These are phyloP conservation scores for Pseudonectria foliicola DNA, from an alignment of 2,329 filamentous ascomycete genomes.

Conservation along the genomic window DNA sequence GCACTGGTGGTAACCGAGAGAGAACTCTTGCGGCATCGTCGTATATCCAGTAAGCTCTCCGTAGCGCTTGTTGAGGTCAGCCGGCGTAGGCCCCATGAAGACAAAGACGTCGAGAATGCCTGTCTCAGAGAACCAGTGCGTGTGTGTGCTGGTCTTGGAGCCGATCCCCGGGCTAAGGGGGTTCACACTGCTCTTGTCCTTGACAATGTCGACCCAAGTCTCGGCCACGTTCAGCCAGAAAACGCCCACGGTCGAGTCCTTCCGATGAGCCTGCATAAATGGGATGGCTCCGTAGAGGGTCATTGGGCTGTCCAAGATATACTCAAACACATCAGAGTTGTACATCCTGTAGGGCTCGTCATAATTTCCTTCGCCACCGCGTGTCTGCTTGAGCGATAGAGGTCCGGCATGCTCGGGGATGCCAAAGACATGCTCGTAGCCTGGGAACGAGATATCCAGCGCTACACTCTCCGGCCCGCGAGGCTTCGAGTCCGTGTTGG, in stretches of 20 bases:
- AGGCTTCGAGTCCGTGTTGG: slow-evolving; percentile 93
- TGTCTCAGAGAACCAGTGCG: slow-evolving; percentile 94
- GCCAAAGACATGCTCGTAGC: slow-evolving; percentile 87
- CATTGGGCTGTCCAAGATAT: slow-evolving; percentile 95
- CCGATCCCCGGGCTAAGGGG: slow-evolving; percentile 66
- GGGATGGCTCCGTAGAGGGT: slow-evolving; percentile 96
- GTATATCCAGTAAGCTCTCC: slow-evolving; percentile 87
- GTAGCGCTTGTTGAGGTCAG: slow-evolving; percentile 75
- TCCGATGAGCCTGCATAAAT: slow-evolving; percentile 95
- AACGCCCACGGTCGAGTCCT: slow-evolving; percentile 86
- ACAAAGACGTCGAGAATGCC: slow-evolving; percentile 89
- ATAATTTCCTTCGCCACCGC: slow-evolving; percentile 79
- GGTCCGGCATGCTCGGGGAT: slow-evolving; percentile 90
- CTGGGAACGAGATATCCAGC: slow-evolving; percentile 85
- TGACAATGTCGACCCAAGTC: slow-evolving; percentile 94
- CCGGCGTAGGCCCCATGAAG: slow-evolving; percentile 81
- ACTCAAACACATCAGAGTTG: slow-evolving; percentile 97
- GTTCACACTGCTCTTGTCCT: slow-evolving; percentile 66
- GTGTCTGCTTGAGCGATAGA: slow-evolving; percentile 81
- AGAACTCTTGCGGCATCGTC: slow-evolving; percentile 84
- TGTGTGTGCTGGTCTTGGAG: slow-evolving; percentile 69
- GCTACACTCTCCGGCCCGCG: slow-evolving; percentile 86
- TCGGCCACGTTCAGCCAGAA: slow-evolving; percentile 98
- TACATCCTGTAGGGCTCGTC: slow-evolving; percentile 88
- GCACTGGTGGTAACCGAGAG: slow-evolving; percentile 93